Conservation (phyloP, 495 filamentous ascomycete genomes). For the Talaromyces nanjingensis region DNA sequence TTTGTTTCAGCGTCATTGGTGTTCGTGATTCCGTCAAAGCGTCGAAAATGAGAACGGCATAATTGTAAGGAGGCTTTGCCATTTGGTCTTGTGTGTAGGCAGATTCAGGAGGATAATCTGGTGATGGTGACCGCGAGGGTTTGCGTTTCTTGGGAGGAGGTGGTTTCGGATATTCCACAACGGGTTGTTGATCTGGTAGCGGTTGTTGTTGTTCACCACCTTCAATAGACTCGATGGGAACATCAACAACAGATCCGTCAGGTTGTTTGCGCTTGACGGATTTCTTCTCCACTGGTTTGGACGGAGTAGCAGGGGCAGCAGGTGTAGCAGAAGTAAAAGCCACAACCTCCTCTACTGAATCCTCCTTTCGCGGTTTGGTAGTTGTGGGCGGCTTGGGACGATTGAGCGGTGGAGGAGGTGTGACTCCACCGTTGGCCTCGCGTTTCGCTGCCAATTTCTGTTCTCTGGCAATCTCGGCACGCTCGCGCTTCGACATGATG, state of each 20-base stretch:
- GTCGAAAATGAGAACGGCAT: conserved; percentile 87
- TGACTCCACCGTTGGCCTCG: conserved; percentile 38
- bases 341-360: conserved; percentile 45
- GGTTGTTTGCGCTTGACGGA: conserved; percentile 70
- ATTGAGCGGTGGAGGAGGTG: conserved; percentile 35
- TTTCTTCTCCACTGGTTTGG: conserved; percentile 65
- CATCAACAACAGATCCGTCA: conserved; percentile 37
- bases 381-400: conserved; percentile 50
- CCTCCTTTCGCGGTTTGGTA: conserved; percentile 38
- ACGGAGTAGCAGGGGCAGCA: conserved; percentile 44
- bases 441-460: conserved; percentile 44
- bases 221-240: conserved; percentile 38
- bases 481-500: conserved; percentile 83
- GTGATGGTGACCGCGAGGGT: conserved; percentile 60
- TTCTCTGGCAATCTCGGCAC: conserved; percentile 58
- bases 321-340: background rate
- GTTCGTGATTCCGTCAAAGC: conserved; percentile 65
- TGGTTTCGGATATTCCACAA: conserved; percentile 36
- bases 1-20: conserved; percentile 81
- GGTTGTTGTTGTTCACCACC: conserved; percentile 32
- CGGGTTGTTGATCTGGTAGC: conserved; percentile 23
- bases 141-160: conserved; percentile 48
- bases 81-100: conserved; percentile 82
- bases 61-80: conserved; percentile 76
- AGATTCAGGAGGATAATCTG: conserved; percentile 61